These are phyloP conservation scores for Cylindrodendrum hubeiense DNA, from an alignment of 2,329 filamentous ascomycete genomes.

Conservation along the genomic window DNA sequence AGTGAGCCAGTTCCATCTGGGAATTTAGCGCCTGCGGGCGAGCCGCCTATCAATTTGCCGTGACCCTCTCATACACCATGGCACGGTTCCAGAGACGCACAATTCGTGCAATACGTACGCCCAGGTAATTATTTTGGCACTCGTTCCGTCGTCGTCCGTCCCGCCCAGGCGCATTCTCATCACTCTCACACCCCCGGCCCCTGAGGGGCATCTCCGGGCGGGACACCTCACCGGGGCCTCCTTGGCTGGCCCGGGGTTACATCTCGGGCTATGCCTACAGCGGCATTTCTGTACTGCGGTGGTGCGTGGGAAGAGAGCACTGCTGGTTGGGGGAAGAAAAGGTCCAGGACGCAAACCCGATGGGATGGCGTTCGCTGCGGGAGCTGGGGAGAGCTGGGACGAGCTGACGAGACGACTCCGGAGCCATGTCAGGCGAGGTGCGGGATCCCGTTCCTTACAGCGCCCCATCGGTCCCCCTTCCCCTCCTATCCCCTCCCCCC, in stretches of 20 bases:
- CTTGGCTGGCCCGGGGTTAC: constrained; percentile 39
- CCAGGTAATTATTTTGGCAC: constrained; percentile 15
- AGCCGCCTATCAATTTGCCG: constrained; percentile 40
- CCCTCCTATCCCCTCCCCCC: constrained; percentile 1
- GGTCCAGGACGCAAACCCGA: constrained; percentile 1
- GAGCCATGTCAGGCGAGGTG: constrained; percentile 25
- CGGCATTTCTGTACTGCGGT: constrained; percentile 35
- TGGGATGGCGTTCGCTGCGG: constrained; percentile 13
- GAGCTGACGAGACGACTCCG: constrained; percentile 10
- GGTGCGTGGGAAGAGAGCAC: constrained; percentile 18
- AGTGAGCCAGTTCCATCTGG: constrained; percentile 13
- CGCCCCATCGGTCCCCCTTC: constrained; percentile 18
- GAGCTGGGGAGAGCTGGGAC: not conserved
- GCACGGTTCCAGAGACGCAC: constrained; percentile 11
- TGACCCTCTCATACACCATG: constrained; percentile 20
- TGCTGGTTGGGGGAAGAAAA: constrained; percentile 13
- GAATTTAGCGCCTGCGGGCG: constrained; percentile 39
- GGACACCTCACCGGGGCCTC: constrained; percentile 36
- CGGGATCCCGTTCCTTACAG: constrained; percentile 29
- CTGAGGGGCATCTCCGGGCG: constrained; percentile 35
- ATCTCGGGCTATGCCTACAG: constrained; percentile 40
- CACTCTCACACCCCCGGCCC: constrained; percentile 19
- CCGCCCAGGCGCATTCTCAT: constrained; percentile 10
- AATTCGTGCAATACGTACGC: constrained; percentile 10
- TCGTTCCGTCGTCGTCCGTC: constrained; percentile 6